Base-by-base conservation (phyloP, 306 rosid genomes). In the Abrus precatorius region DNA sequence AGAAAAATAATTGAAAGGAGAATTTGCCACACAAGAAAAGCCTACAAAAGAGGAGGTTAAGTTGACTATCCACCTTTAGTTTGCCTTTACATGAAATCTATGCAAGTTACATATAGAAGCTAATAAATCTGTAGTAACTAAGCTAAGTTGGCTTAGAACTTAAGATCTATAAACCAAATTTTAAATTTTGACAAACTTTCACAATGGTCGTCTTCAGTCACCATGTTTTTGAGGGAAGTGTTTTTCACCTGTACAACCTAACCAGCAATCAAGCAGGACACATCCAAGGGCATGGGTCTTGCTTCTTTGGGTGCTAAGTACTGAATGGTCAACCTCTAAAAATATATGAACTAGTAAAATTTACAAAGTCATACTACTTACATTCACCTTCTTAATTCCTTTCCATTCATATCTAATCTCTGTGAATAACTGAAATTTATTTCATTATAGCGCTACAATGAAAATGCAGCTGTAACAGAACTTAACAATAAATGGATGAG, bases 1-100 rank as follows among this genome's bases (percentile, higher is more conserved):
- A 94, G 94, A 76, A 94, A 90, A 81, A 86, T 59, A 69, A 67
- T 75, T 69, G 98, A 94, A 79, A 94, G 87, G 85, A 94, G 85
- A 87, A 94, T 92, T 89, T 94, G 97, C 98, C 98, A 94, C 73
- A 94, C 98, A 71, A 94, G 97, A 90, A 92, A 94, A 80, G 93
- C 80, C 98, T 94, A 94, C 92, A 86, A 74, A 70, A 74, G 52
- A 82, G 81, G 29, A 63, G 55, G 53, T 76, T n/a, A 53, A 29
- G 53, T 69, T 56, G 80, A 76, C 29, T 44, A 53, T 79, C 77
- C 68, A 78, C 34, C 78, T 79, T 50, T 73, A 75, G 55, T 47
- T 44, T 29, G 33, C 64, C 59, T n/a, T 65, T 5, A 38, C 29
- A 50, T 69, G 62, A 79, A 76, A 73, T 59, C 52, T 10, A 49